phyloP scores from a whole-genome alignment of 2,329 filamentous ascomycete species.

The Coniella lustricola region DNA sequence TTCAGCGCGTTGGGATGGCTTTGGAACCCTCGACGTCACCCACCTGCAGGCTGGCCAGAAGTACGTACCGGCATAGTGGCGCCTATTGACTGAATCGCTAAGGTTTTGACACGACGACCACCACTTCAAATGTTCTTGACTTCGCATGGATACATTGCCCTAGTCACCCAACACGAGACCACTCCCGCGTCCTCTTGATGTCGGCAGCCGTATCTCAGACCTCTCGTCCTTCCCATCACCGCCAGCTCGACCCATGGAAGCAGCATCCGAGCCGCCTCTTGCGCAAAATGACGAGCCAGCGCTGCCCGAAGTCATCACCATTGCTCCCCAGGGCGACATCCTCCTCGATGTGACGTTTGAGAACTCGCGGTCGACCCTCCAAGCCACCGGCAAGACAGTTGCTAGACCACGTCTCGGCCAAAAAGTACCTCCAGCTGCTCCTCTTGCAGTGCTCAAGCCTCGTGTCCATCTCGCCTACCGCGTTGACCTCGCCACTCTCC shows the following conservation, averaged over 20 bases:
- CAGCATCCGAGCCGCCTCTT: constrained; percentile 15
- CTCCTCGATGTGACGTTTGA: constrained; percentile 61
- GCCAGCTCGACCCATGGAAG: constrained; percentile 18
- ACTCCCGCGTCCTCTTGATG: background rate
- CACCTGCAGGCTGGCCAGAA: background rate
- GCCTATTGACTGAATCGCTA: no score
- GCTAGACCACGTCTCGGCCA: constrained; percentile 22
- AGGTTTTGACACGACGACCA: no score
- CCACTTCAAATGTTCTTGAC: no score
- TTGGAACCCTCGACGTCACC: constrained; percentile 1
- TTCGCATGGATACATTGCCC: no score
- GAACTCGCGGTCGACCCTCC: constrained; percentile 45
- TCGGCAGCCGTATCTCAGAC: background rate
- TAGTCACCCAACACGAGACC: background rate
- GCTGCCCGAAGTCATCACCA: constrained; percentile 36
- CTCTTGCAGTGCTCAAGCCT: constrained; percentile 27
- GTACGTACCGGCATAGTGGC: no score
- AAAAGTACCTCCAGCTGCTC: constrained; percentile 16
- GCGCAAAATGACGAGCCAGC: constrained; percentile 19
- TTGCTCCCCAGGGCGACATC: constrained; percentile 55
- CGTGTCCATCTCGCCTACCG: constrained; percentile 46
- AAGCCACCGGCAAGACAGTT: constrained; percentile 34
- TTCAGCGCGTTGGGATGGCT: background rate
- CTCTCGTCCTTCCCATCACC: background rate
- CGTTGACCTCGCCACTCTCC: constrained; percentile 50